Evolutionary conservation across 352 stramenopile species (phyloP).

Genomic region (Blastocystis sp.): DNA sequence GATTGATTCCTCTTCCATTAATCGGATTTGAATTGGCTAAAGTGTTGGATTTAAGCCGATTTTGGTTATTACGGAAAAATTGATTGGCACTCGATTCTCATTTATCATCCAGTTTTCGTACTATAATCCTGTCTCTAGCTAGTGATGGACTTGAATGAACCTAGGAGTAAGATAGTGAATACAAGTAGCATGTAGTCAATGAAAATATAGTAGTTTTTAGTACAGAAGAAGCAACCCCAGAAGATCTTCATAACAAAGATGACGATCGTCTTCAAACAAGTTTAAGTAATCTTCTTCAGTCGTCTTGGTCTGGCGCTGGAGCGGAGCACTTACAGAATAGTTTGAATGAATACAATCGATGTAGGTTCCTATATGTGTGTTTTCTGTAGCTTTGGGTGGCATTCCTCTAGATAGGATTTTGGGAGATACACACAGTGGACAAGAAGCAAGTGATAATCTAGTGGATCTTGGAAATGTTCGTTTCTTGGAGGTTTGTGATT

Average conservation of each 20-base stretch:
- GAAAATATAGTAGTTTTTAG: background rate
- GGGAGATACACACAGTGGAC: background rate
- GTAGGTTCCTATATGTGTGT: too few relatives aligned
- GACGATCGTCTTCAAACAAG: background rate
- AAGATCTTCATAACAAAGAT: background rate
- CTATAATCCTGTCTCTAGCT: background rate
- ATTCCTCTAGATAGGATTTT: background rate
- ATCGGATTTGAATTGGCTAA: background rate
- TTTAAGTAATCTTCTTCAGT: background rate
- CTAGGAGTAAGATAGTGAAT: background rate
- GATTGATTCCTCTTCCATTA: constrained; percentile 10
- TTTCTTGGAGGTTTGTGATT: background rate
- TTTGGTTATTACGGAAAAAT: background rate
- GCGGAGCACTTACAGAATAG: background rate
- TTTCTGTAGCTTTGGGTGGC: too few relatives aligned
- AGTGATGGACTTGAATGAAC: background rate
- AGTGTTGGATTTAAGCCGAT: background rate
- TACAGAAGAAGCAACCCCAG: background rate
- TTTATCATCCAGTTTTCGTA: background rate
- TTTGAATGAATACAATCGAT: background rate
- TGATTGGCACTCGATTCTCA: background rate
- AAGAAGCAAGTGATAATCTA: background rate
- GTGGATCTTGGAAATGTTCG: background rate
- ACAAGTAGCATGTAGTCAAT: background rate
- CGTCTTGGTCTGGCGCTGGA: background rate